Conservation (phyloP, 441 rosid genomes). For the Arabidopsis hybrid region DNA sequence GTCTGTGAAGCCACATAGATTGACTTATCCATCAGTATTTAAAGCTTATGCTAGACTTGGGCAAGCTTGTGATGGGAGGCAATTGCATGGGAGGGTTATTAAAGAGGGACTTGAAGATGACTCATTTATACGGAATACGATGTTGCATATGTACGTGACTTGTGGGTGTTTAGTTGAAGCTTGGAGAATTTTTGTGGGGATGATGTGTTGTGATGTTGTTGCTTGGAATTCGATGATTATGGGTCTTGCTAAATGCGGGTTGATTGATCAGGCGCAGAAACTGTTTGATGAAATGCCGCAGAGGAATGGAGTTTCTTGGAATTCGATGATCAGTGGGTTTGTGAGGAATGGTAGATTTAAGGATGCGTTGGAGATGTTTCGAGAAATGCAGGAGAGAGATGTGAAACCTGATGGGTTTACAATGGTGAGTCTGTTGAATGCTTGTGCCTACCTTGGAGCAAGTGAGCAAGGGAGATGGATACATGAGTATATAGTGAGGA, state of each 20-base stretch:
- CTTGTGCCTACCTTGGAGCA: slow-evolving; percentile 73
- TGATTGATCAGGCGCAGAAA: slow-evolving; percentile 55
- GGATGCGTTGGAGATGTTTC: slow-evolving; percentile 72
- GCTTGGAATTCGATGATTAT: slow-evolving; percentile 78
- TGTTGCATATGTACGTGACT: slow-evolving; percentile 68
- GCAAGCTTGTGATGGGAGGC: slow-evolving; percentile 58
- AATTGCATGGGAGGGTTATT: slow-evolving; percentile 74
- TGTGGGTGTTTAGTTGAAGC: slow-evolving; percentile 69
- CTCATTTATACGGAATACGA: slow-evolving; percentile 58
- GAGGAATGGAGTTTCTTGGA: slow-evolving; percentile 71
- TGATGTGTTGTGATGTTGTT: slow-evolving; percentile 56
- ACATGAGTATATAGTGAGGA: slow-evolving; percentile 61
- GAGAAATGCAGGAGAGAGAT: slow-evolving; percentile 55
- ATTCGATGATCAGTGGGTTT: slow-evolving; percentile 76
- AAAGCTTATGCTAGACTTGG: slow-evolving; percentile 73
- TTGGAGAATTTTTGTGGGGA: slow-evolving; percentile 48
- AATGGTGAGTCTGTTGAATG: slow-evolving; percentile 81
- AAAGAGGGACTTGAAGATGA: slow-evolving; percentile 74
- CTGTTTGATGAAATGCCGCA: slow-evolving; percentile 61
- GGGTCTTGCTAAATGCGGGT: slow-evolving; percentile 66
- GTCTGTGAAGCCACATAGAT: slow-evolving; percentile 58
- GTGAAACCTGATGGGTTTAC: slow-evolving; percentile 71
- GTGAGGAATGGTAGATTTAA: slow-evolving; percentile 63
- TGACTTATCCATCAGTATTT: slow-evolving; percentile 85
- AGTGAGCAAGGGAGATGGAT: slow-evolving; percentile 75